Evolutionary conservation across 257 asterid species (phyloP), one percentile per base, ranked within the genome.

Genomic region (Solanum etuberosum): DNA sequence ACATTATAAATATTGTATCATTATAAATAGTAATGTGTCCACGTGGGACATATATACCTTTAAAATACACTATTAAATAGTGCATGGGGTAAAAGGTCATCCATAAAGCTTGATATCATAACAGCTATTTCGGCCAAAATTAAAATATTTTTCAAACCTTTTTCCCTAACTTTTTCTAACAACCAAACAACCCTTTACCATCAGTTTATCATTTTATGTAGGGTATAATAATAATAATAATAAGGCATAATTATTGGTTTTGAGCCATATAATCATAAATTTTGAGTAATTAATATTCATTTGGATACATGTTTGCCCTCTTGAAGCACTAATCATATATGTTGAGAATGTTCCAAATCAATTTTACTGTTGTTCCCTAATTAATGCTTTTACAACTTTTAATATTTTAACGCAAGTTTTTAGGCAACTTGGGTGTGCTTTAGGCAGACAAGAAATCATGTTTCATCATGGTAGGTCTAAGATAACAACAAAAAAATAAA

Each of bases 361-460:
- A 78, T 43, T 14, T 43, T 78, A 43, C 84, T 14, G 84, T 78
- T 78, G 84, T 27, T n/a, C 29, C 61, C 25, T 25, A 78, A 42
- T 43, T 25, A 78, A 42, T 43, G 25, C 84, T 78, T 43, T 43
- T 42, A 78, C 5, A 6, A 25, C 25, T 78, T 42, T 8, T 42
- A 5, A 25, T 43, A 43, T 27, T 78, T 78, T 43, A 78, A 27
- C 63, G 7, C 84, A 4, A 27, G 27, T 27, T 43, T 78, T 16
- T 78, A 43, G 27, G 84, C 40, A 80, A 16, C 16, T 15, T 86
- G 14, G 14, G 4, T 18, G 13, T 12, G 31, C 88, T 54, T 86
- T 86, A 35, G 42, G 25, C 51, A 81, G 83, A 87, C 86, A 87
- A 46, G 61, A 76, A 35, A 81, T 68, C 72, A 87, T 80, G 86